Percentiles rank a stretch among this genome's conserved stretches.
Evolutionary conservation across 2,329 filamentous ascomycete species (phyloP).

Genomic region (Beauveria bassiana): DNA sequence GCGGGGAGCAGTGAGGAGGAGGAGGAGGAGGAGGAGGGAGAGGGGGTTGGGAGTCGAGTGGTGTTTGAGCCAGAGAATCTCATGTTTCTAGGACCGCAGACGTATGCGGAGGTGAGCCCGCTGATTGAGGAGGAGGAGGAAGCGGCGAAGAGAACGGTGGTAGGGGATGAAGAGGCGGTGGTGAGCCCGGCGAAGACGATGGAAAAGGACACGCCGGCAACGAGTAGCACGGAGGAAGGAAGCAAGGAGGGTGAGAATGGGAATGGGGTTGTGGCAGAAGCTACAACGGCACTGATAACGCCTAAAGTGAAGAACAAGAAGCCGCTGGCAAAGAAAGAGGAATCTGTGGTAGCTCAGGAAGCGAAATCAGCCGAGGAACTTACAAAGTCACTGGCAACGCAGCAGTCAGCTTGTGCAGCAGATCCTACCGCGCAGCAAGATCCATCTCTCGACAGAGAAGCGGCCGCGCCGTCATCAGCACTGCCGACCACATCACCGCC

Average conservation of each 20-base stretch:
- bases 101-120: slow-evolving; percentile 38
- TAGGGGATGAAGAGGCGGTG: slow-evolving; percentile 12
- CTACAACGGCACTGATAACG: too few species aligned
- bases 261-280: background rate
- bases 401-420: background rate
- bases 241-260: background rate
- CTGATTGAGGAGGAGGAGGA: slow-evolving; percentile 32
- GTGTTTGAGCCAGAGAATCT: slow-evolving; percentile 47
- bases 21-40: slow-evolving; percentile 24
- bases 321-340: background rate
- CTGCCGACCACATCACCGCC: background rate
- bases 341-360: fast-evolving
- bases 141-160: slow-evolving; percentile 22
- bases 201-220: slow-evolving; percentile 3
- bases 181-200: slow-evolving; percentile 24
- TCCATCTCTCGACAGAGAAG: too few species aligned
- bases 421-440: background rate
- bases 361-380: too few species aligned
- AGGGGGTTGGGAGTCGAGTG: slow-evolving; percentile 24
- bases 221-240: background rate
- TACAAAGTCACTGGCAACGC: background rate
- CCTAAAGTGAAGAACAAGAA: too few species aligned
- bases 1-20: slow-evolving; percentile 26
- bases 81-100: slow-evolving; percentile 43
- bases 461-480: background rate